Conservation (phyloP, 129 eudicot species). For the Apium graveolens region DNA sequence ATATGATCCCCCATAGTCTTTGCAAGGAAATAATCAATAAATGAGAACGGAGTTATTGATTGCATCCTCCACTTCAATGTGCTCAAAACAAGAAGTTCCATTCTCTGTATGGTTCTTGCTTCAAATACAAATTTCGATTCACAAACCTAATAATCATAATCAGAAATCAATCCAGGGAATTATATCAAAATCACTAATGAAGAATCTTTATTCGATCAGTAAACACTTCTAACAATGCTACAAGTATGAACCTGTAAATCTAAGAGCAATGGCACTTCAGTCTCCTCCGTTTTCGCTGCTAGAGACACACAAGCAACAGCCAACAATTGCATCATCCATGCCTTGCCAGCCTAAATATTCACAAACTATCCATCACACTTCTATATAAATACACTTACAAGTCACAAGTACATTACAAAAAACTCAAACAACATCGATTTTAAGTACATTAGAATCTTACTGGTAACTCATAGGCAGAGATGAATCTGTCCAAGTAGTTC, state of each 20-base stretch:
- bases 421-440: neutral
- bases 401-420: neutral
- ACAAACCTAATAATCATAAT: conserved; percentile 30
- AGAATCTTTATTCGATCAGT: neutral
- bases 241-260: conserved; percentile 58
- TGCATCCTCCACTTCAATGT: conserved; percentile 88
- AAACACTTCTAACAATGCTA: neutral
- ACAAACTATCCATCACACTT: neutral
- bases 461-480: conserved; percentile 56
- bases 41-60: conserved; percentile 66
- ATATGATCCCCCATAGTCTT: conserved; percentile 43
- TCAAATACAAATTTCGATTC: conserved; percentile 57
- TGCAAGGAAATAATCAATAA: conserved; percentile 42
- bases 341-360: conserved; percentile 39
- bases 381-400: neutral
- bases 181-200: neutral
- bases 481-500: conserved; percentile 63
- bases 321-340: conserved; percentile 73
- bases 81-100: conserved; percentile 75
- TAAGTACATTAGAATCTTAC: conserved; percentile 28
- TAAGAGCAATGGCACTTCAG: conserved; percentile 49
- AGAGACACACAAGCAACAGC: conserved; percentile 58
- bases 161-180: neutral
- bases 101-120: conserved; percentile 62
- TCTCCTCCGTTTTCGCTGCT: conserved; percentile 75